Evolutionary conservation across 495 filamentous ascomycete species (phyloP).

Genomic region (Aspergillus coremiiformis): DNA sequence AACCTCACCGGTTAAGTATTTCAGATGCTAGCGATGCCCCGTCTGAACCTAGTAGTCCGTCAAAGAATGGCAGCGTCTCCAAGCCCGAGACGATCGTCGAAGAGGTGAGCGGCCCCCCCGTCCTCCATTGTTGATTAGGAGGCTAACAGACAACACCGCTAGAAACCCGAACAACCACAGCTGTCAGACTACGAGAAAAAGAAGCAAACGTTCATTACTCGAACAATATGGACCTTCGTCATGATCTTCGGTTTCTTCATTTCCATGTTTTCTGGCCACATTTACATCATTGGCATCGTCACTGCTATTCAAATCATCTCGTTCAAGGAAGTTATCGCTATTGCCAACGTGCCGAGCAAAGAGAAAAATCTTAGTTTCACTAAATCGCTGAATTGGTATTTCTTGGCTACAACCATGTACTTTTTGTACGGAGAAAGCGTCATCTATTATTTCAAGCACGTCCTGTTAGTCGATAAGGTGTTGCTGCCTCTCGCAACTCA

Average conservation of each 20-base stretch:
- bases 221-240: conserved; percentile 95
- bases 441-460: conserved; percentile 99
- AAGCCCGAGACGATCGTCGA: conserved; percentile 43
- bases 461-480: conserved; percentile 89
- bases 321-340: conserved; percentile 99
- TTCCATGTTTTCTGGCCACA: conserved; percentile 86
- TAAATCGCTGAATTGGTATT: conserved; percentile 98
- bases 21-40: conserved; percentile 74
- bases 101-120: conserved; percentile 29
- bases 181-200: conserved; percentile 93
- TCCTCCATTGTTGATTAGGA: background rate
- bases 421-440: conserved; percentile 98
- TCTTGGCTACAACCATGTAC: conserved; percentile 97
- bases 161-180: conserved; percentile 39
- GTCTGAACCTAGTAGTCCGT: conserved; percentile 53
- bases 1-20: conserved; percentile 54
- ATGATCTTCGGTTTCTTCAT: conserved; percentile 95
- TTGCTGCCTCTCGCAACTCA: conserved; percentile 90
- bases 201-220: conserved; percentile 93
- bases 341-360: conserved; percentile 85
- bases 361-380: conserved; percentile 89
- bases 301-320: conserved; percentile 92
- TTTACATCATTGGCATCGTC: conserved; percentile 89
- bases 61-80: conserved; percentile 38
- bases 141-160: conserved; percentile 9